Percentiles rank a stretch among this genome's conserved stretches.
Evolutionary conservation across 768 basidiomycete species (phyloP).

Genomic region (Agrocybe chaxingu): DNA sequence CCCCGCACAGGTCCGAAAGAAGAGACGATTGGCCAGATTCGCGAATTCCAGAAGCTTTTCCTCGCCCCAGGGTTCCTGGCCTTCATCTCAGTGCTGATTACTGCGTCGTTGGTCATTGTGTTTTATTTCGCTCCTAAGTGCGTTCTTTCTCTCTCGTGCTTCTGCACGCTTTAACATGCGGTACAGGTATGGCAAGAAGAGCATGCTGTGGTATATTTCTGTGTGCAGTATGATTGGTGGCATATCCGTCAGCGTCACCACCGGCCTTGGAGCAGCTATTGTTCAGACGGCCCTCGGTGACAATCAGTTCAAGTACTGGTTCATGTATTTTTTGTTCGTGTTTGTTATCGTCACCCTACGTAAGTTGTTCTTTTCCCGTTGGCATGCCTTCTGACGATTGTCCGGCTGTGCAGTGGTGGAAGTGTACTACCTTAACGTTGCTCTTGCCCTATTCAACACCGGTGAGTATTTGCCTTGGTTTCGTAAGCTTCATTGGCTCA

Average conservation of each 20-base stretch:
- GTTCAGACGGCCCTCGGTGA: slow-evolving; percentile 73
- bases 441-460: slow-evolving; percentile 93
- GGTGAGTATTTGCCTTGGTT: slow-evolving; percentile 38
- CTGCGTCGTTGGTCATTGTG: slow-evolving; percentile 63
- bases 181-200: slow-evolving; percentile 77
- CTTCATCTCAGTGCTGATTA: slow-evolving; percentile 63
- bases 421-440: slow-evolving; percentile 94
- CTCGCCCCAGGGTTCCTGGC: slow-evolving; percentile 79
- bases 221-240: slow-evolving; percentile 98
- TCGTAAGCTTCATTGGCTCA: slow-evolving; percentile 6
- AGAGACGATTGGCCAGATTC: slow-evolving; percentile 64
- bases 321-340: slow-evolving; percentile 81
- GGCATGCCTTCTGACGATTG: slow-evolving; percentile 12
- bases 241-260: slow-evolving; percentile 90
- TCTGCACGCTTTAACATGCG: not conserved
- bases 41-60: slow-evolving; percentile 75
- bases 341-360: slow-evolving; percentile 84
- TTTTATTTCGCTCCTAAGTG: slow-evolving; percentile 81
- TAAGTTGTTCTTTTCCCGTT: slow-evolving; percentile 34
- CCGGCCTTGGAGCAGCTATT: slow-evolving; percentile 89
- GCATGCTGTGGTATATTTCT: slow-evolving; percentile 93
- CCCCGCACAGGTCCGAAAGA: slow-evolving; percentile 61
- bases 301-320: slow-evolving; percentile 93
- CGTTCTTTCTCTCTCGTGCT: slow-evolving; percentile 16
- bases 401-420: slow-evolving; percentile 59